Evolutionary conservation across 768 basidiomycete genomes (phyloP).

Genomic region (Boletus tomentosulus): DNA sequence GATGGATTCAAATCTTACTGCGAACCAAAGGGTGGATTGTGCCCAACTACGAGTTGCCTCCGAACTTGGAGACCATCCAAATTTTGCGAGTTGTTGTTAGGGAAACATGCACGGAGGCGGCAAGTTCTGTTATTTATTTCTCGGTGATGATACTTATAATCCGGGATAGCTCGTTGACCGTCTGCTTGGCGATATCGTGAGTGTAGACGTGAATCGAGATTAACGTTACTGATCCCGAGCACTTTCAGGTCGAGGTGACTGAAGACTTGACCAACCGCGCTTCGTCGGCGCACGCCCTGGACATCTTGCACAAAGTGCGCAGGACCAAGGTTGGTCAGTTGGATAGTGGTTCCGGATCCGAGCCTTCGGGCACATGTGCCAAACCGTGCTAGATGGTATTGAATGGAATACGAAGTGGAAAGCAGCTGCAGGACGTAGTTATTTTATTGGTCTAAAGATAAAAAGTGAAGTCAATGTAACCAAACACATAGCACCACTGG

Average conservation of each 20-base stretch:
- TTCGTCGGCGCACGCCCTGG: constrained; percentile 51
- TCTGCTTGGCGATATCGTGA: constrained; percentile 64
- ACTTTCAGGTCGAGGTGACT: constrained; percentile 55
- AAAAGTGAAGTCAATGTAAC: not conserved
- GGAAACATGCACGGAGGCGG: constrained; percentile 50
- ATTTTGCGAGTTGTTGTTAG: constrained; percentile 62
- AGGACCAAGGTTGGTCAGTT: constrained; percentile 40
- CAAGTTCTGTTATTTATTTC: constrained; percentile 25
- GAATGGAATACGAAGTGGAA: not conserved
- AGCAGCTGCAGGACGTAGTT: not conserved
- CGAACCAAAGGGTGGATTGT: constrained; percentile 54
- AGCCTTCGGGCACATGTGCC: constrained; percentile 59
- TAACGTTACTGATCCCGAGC: not conserved
- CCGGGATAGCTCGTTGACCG: constrained; percentile 51
- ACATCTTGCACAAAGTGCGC: constrained; percentile 33
- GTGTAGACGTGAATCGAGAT: constrained; percentile 20
- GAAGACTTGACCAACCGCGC: constrained; percentile 48
- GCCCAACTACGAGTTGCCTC: constrained; percentile 58
- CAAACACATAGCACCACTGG: not conserved
- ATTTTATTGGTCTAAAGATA: not conserved
- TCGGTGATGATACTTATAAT: constrained; percentile 26
- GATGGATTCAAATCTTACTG: constrained; percentile 50
- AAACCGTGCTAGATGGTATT: constrained; percentile 49
- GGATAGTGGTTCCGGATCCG: constrained; percentile 44
- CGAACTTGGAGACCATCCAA: constrained; percentile 45